Evolutionary conservation across 495 filamentous ascomycete genomes (phyloP), one percentile per base, ranked within the genome.

Genomic region (Penicillium robsamsonii): DNA sequence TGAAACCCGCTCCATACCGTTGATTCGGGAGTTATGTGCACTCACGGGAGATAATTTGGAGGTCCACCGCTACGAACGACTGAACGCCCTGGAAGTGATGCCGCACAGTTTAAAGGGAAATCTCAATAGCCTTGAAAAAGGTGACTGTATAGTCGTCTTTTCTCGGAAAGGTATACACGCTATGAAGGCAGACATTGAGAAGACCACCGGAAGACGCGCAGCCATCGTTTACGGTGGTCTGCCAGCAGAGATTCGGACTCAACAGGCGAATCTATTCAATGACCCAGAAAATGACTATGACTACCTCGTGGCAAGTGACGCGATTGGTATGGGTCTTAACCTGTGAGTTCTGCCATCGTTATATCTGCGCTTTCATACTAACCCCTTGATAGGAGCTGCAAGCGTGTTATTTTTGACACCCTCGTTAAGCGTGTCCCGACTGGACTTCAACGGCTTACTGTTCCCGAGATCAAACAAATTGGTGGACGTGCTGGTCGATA

Each of bases 251-350:
- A 96, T 91, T 43, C 82, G 95, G 54, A 91, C 89, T 11, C 85
- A 91, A 64, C 94, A 99, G 73, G 94, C 94, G 7, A 80, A 79
- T 24, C 80, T 96, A 3, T 98, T 98, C 78, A 98, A 98, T 62
- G 90, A 97, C 59, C 91, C 88, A 0, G 74, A 94, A 65, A 97
- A 90, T 70, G 92, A 96, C 37, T 99, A 96, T 68, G 92, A 99
- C 61, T 92, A 87, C 58, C 77, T 99, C 5, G 90, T 93, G 25
- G 94, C 94, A 15, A 96, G 91, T 61, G 94, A 99, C 69, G 94
- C 94, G 22, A 91, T 99, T 59, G 94, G 94, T 22, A 99, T 99
- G 94, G 94, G 94, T 1, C 73, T 99, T 30, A 99, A 99, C 70
- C 66, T 99, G 75, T 88, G 66, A 75, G 78, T 76, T 27, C 53